Base-by-base conservation (phyloP, 177 flowering plant genomes). In the Vitis hybrid region DNA sequence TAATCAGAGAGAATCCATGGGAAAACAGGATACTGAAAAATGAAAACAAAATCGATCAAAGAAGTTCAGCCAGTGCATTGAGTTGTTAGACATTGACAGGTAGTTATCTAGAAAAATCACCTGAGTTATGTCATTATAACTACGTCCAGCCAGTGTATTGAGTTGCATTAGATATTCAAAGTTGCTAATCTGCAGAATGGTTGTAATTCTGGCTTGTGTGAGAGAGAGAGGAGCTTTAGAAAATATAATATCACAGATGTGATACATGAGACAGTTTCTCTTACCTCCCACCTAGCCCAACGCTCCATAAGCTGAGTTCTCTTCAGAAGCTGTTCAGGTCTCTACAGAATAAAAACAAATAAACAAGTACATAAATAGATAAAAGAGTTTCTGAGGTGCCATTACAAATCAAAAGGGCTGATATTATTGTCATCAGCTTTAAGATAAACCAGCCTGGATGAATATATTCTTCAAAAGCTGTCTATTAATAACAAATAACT, bases 241-340 rank as follows among this genome's bases (percentile, higher is more conserved):
- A 19, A 1, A 56, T 11, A 45, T 19, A 61, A 3, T 7, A 50
- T 68, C 51, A 52, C 6, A 18, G 60, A 62, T 60, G 51, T 9
- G 23, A 54, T 39, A 34, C 17, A 17, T 4, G 45, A 69, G 32
- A 51, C 26, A 51, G 49, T 45, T 51, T 69, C 26, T 56, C 69
- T 8, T 87, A 96, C 99, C 99, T 96, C 99, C 95, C 98, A 89
- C 78, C 97, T 84, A 64, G 94, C 91, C 99, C 99, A 96, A 51
- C 98, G 99, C 78, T 96, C 98, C 98, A 91, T 96, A 39, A 96
- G 95, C 75, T 96, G 98, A 79, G 95, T 93, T 79, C 98, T 87
- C 74, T 91, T 89, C 54, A 96, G 79, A 74, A 96, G 97, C 79
- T 88, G 97, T 62, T 96, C 99, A 62, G 99, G 99, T 76, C 97